Base-by-base conservation (phyloP, 108 stramenopile genomes). In the Halocafeteria seosinensis region DNA sequence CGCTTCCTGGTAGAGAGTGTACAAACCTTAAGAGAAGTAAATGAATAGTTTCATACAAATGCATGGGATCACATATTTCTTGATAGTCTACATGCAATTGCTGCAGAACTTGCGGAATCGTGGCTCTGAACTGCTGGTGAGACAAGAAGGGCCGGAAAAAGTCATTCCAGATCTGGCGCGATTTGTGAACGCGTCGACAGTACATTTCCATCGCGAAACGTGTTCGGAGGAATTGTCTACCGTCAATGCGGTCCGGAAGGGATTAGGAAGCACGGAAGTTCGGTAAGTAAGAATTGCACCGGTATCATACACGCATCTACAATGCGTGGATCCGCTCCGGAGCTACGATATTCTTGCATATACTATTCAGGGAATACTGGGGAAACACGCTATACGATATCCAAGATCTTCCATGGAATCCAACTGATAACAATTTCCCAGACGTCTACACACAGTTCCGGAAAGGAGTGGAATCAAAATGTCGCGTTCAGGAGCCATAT, bases 1-100 rank as follows among this genome's bases (percentile, higher is more conserved):
- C 47, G 63, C 8, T 64, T 64, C 51, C 47, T 64, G 42, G 29
- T 51, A 24, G 42, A 64, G 13, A 26, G 50, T 35, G 63, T 64
- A 34, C 52, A 50, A 2, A 35, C 51, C 30, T 35, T 64, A 3
- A 2, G 50, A 3, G 13, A 38, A 11, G 9, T 47, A n/a, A 47
- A n/a, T 17, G n/a, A n/a, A n/a, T n/a, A n/a, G n/a, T n/a, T n/a
- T n/a, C n/a, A n/a, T n/a, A n/a, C n/a, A n/a, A n/a, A n/a, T n/a
- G n/a, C n/a, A n/a, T n/a, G n/a, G n/a, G n/a, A n/a, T n/a, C n/a
- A n/a, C n/a, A n/a, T n/a, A n/a, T n/a, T 17, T n/a, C 42, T 17
- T 17, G 17, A 47, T 21, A 47, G n/a, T 47, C 42, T n/a, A n/a
- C 42, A 47, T n/a, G 17, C n/a, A n/a, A 47, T 47, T 47, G 42